These are phyloP conservation scores for Hyaloperonospora arabidopsidis DNA, from an alignment of 352 stramenopile genomes.

Conservation along the genomic window DNA sequence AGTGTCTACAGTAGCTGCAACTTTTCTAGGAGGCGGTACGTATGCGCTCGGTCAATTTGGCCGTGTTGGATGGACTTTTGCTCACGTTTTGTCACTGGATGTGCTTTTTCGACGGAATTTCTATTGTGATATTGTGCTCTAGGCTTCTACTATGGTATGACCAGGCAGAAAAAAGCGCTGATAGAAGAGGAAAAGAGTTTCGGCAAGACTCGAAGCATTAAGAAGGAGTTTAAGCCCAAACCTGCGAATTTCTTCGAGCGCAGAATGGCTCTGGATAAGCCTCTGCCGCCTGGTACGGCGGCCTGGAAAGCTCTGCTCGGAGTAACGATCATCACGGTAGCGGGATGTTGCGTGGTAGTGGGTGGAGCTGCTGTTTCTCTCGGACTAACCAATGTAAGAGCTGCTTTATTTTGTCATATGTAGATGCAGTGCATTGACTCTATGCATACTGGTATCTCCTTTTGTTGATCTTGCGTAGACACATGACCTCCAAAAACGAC, in stretches of 20 bases:
- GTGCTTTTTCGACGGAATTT: not conserved
- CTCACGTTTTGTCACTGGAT: not conserved
- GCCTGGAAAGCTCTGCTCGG: constrained; percentile 41
- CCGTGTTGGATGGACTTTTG: not conserved
- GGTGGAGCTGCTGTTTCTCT: constrained; percentile 25
- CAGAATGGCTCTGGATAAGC: constrained; percentile 34
- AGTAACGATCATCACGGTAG: constrained; percentile 38
- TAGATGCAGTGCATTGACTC: no score
- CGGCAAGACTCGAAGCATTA: constrained; percentile 9
- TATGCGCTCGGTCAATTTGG: not conserved
- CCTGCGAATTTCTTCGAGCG: constrained; percentile 32
- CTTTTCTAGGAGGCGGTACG: constrained; percentile 40
- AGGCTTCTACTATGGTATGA: constrained; percentile 63
- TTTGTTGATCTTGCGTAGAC: constrained; percentile 15
- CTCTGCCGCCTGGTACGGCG: constrained; percentile 25
- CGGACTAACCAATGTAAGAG: constrained; percentile 37
- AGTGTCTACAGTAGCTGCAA: constrained; percentile 32
- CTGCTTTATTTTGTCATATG: not conserved
- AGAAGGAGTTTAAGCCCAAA: constrained; percentile 24
- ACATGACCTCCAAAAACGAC: constrained; percentile 32
- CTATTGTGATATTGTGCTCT: constrained; percentile 21
- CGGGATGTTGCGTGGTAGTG: constrained; percentile 35
- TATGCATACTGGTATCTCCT: constrained; percentile 3
- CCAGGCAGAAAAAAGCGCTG: constrained; percentile 32
- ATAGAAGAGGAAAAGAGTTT: constrained; percentile 30